A percentile compares a stretch with the other conserved stretches of the same genome.
Conservation (phyloP, 2,329 filamentous ascomycete species). For the Cordyceps militaris region DNA sequence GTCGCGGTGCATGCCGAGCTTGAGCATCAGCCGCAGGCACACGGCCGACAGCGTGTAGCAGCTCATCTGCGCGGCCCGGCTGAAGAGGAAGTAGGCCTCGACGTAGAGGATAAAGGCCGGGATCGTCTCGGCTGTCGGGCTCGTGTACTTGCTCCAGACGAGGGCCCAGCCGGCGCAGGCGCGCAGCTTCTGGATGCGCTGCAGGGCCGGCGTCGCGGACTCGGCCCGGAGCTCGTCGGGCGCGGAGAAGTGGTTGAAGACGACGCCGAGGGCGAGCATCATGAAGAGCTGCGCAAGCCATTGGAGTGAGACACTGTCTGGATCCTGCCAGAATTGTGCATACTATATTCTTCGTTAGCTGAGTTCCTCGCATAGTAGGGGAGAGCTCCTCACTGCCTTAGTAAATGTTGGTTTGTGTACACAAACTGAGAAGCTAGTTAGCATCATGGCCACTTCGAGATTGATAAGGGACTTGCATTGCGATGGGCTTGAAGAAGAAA, state of each 20-base stretch:
- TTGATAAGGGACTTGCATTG: conserved; percentile 32
- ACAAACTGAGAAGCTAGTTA: conserved; percentile 32
- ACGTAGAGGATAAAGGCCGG: conserved; percentile 45
- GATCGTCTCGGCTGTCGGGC: conserved; percentile 41
- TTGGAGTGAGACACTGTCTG: conserved; percentile 29
- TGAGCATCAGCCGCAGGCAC: conserved; percentile 47
- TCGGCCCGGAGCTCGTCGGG: conserved; percentile 38
- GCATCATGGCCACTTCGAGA: neutral
- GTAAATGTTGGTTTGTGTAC: conserved; percentile 47
- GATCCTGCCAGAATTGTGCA: conserved; percentile 41
- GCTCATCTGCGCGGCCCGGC: conserved; percentile 43
- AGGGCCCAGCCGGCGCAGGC: conserved; percentile 46
- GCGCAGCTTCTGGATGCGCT: conserved; percentile 42
- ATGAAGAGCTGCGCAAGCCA: conserved; percentile 48
- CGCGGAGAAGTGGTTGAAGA: conserved; percentile 37
- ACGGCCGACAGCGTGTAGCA: conserved; percentile 47
- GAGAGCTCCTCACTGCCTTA: conserved; percentile 30
- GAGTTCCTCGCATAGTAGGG: rapidly evolving
- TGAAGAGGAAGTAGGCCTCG: conserved; percentile 47
- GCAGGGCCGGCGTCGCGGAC: conserved; percentile 31
- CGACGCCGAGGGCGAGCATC: conserved; percentile 35
- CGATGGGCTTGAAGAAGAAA: conserved; percentile 45
- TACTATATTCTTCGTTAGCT: conserved; percentile 32
- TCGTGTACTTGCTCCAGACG: conserved; percentile 42
- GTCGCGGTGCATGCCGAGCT: conserved; percentile 53